Conservation (phyloP, 139 green algal species). For the Asterochloris erici region DNA sequence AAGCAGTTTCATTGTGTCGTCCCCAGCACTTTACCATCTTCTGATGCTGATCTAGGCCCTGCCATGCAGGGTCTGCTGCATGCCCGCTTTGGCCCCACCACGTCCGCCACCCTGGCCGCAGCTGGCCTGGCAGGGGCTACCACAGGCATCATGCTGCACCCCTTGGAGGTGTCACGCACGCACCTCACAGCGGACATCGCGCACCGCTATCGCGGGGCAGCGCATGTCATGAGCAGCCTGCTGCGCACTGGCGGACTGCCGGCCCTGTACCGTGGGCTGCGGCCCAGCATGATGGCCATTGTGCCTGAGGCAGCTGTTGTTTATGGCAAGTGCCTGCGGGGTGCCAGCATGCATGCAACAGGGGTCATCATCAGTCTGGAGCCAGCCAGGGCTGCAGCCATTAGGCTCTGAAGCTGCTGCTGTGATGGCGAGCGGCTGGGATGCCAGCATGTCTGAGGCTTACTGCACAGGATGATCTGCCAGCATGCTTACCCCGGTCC, state of each 20-base stretch:
- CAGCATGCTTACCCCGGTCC: neutral
- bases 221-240: slow-evolving; percentile 41
- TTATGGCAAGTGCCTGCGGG: slow-evolving; percentile 49
- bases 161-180: slow-evolving; percentile 66
- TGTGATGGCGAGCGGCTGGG: neutral
- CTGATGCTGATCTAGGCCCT: no score
- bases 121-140: slow-evolving; percentile 61
- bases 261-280: slow-evolving; percentile 69
- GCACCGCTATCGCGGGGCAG: slow-evolving; percentile 25
- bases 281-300: slow-evolving; percentile 62
- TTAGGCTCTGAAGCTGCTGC: neutral
- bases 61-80: no score
- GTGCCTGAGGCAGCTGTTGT: slow-evolving; percentile 82
- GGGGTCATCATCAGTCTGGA: no score
- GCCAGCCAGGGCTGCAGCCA: neutral
- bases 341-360: neutral
- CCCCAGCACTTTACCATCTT: no score
- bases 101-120: slow-evolving; percentile 8
- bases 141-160: slow-evolving; percentile 72
- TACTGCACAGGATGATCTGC: neutral
- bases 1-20: no score
- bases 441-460: neutral
- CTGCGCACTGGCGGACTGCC: slow-evolving; percentile 47
- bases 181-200: slow-evolving; percentile 41
- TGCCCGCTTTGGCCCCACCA: neutral